Conservation (phyloP, 768 basidiomycete species). For the Kwoniella shandongensis region DNA sequence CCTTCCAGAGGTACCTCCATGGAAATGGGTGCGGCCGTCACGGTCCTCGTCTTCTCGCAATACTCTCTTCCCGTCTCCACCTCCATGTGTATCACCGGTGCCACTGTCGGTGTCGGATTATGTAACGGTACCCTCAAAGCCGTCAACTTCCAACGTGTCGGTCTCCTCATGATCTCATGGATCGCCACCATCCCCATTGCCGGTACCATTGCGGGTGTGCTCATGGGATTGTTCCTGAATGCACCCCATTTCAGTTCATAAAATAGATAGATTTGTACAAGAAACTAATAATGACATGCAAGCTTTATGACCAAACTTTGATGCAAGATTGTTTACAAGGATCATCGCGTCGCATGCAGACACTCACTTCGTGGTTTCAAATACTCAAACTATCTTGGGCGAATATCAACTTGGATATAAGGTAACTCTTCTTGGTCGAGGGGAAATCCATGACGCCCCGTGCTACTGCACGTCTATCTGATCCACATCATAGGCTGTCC, state of each 20-base stretch:
- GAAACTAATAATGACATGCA: no score
- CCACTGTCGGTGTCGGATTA: slow-evolving; percentile 43
- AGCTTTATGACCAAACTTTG: no score
- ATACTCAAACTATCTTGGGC: no score
- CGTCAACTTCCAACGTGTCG: slow-evolving; percentile 39
- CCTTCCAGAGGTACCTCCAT: slow-evolving; percentile 57
- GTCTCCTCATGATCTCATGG: slow-evolving; percentile 30
- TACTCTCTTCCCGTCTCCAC: slow-evolving; percentile 49
- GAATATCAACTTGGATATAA: no score
- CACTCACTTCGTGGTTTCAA: no score
- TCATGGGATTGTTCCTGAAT: slow-evolving; percentile 49
- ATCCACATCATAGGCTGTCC: slow-evolving; percentile 18
- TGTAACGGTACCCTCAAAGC: slow-evolving; percentile 37
- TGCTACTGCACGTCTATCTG: slow-evolving; percentile 6
- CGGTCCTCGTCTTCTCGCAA: slow-evolving; percentile 56
- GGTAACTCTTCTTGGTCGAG: no score
- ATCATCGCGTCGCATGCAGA: no score
- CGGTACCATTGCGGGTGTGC: slow-evolving; percentile 45
- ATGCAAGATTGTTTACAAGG: no score
- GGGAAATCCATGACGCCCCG: no score
- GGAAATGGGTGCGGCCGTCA: slow-evolving; percentile 57
- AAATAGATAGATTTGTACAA: background rate
- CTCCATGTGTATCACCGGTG: slow-evolving; percentile 49
- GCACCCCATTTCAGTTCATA: slow-evolving; percentile 42
- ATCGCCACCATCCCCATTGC: slow-evolving; percentile 39